phyloP scores from a whole-genome alignment of 83 land plant species.

The Diphasiastrum complanatum region DNA sequence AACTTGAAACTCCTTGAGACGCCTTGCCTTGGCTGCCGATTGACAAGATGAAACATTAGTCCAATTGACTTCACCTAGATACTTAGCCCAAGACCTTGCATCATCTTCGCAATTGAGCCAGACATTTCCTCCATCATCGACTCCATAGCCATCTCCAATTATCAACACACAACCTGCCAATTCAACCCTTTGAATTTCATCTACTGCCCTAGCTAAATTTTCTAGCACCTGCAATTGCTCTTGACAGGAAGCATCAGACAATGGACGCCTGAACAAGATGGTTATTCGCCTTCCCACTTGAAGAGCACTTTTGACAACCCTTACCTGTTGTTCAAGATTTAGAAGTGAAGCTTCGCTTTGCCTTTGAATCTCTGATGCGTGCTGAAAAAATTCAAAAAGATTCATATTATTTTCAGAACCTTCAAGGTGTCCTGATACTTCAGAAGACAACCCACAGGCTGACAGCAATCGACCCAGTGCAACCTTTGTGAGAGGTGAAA shows the following conservation, averaged over 20 bases:
- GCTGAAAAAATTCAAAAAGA: slow-evolving; percentile 39
- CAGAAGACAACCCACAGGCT: slow-evolving; percentile 35
- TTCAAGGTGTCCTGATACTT: slow-evolving; percentile 18
- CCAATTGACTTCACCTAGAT: slow-evolving; percentile 23
- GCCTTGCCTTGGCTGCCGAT: slow-evolving; percentile 23
- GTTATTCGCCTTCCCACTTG: slow-evolving; percentile 36
- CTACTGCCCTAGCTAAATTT: slow-evolving; percentile 27
- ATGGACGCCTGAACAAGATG: slow-evolving; percentile 30
- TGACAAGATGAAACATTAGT: slow-evolving; percentile 9
- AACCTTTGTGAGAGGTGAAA: slow-evolving; percentile 24
- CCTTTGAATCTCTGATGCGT: slow-evolving; percentile 40
- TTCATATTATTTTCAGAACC: slow-evolving; percentile 11
- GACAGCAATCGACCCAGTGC: slow-evolving; percentile 30
- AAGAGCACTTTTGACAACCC: slow-evolving; percentile 29
- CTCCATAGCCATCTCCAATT: slow-evolving; percentile 38
- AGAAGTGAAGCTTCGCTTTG: slow-evolving; percentile 26
- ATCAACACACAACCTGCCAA: slow-evolving; percentile 30
- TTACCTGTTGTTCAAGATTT: slow-evolving; percentile 28
- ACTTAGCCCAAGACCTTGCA: slow-evolving; percentile 30
- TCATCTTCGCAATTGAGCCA: slow-evolving; percentile 31
- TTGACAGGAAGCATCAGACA: slow-evolving; percentile 16
- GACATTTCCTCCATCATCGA: slow-evolving; percentile 39
- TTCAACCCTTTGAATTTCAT: slow-evolving; percentile 12
- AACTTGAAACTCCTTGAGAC: slow-evolving; percentile 28
- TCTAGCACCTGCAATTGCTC: slow-evolving; percentile 24